These are phyloP conservation scores for Penicillium sp. DNA, from an alignment of 2,329 filamentous ascomycete species.

Conservation along the genomic window DNA sequence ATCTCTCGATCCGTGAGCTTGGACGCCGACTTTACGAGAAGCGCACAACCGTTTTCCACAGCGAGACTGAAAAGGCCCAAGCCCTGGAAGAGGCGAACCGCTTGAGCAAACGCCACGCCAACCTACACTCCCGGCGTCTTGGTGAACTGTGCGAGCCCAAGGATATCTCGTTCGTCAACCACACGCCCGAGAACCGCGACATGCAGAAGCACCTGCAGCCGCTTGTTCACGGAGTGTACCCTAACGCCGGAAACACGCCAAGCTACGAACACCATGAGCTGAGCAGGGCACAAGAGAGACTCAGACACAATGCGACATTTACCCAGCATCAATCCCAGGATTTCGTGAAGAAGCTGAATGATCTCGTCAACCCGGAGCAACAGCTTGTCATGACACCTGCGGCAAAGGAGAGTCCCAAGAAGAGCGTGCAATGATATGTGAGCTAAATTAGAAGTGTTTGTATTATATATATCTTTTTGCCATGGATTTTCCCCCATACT, in stretches of 20 bases:
- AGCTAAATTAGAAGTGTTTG: slow-evolving; percentile 11
- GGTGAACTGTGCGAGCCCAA: slow-evolving; percentile 40
- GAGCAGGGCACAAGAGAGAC: slow-evolving; percentile 36
- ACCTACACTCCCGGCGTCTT: slow-evolving; percentile 38
- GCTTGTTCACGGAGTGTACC: slow-evolving; percentile 39
- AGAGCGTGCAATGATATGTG: slow-evolving; percentile 22
- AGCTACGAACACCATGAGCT: slow-evolving; percentile 30
- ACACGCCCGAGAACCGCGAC: slow-evolving; percentile 18
- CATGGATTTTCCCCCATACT: slow-evolving; percentile 3
- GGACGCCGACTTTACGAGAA: slow-evolving; percentile 40
- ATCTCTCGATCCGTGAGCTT: slow-evolving; percentile 39
- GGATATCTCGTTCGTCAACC: slow-evolving; percentile 31
- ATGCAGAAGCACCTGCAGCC: slow-evolving; percentile 33
- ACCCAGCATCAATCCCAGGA: too few species aligned
- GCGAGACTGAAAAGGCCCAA: slow-evolving; percentile 38
- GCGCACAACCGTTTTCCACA: slow-evolving; percentile 41
- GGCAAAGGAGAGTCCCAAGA: slow-evolving; percentile 16
- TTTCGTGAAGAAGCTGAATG: too few species aligned
- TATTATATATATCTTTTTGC: slow-evolving; percentile 21
- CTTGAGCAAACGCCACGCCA: slow-evolving; percentile 35
- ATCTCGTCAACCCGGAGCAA: too few species aligned
- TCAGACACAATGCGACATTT: slow-evolving; percentile 47
- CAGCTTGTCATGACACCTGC: too few species aligned
- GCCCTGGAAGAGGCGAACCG: slow-evolving; percentile 39
- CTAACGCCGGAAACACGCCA: slow-evolving; percentile 8